Evolutionary conservation across 2,329 filamentous ascomycete genomes (phyloP), one percentile per base, ranked within the genome.

Genomic region (Aphanocladium album): DNA sequence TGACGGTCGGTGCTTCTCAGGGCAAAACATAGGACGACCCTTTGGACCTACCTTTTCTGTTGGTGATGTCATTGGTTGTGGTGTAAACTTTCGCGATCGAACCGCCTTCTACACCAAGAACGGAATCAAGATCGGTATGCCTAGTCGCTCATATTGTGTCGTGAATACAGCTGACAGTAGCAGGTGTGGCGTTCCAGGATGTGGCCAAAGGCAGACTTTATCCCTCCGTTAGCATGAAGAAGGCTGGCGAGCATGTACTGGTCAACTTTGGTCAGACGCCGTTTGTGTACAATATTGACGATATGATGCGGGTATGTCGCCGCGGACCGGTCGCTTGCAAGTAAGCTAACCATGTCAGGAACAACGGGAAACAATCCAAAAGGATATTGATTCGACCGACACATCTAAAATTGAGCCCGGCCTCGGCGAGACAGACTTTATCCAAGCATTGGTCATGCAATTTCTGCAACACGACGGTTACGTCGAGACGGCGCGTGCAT

Each of bases 401-500:
- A 82, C 88, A n/a, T 79, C 83, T 30, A 78, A 73, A 23, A 76
- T 95, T 7, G 83, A 85, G 37, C 83, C 85, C 2, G 80, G 81
- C 2, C 77, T 90, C 64, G 85, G 83, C 63, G 93, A 97, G 73
- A 88, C 86, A 1, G 81, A 89, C 27, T 81, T 98, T 52, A 86
- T 96, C 41, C 92, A 97, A 71, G 84, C 89, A 67, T 78, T 98
- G 60, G 83, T 87, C 19, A 82, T 92, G 43, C 93, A 97, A 74
- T 98, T 96, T 66, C 79, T 99, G 16, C 90, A 93, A 41, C 93
- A 98, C 67, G 95, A 98, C 68, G 95, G 95, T 62, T 98, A 97
- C 67, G 89, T 97, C 8, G 93, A 97, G 66, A 96, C 93, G 0
- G 93, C 93, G 9, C 85, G 88, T 64, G 91, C 91, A 0, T 98